These are phyloP conservation scores for Abrus precatorius DNA, from an alignment of 306 rosid species.

Conservation along the genomic window DNA sequence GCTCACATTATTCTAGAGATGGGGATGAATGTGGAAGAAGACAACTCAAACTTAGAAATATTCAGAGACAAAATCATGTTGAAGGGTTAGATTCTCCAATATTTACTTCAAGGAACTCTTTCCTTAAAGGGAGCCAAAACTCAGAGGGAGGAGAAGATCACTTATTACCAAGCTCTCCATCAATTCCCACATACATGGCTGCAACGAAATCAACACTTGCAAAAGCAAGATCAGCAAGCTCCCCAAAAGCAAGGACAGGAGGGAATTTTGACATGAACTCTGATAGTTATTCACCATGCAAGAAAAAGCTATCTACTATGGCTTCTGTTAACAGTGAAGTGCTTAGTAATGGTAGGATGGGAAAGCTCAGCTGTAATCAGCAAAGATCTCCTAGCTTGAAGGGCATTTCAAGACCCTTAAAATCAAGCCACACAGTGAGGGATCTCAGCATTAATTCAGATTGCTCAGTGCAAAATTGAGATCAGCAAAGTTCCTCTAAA, in stretches of 20 bases:
- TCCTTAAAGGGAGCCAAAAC: constrained; percentile 58
- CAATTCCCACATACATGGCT: constrained; percentile 90
- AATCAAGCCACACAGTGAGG: constrained; percentile 57
- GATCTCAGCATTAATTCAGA: constrained; percentile 72
- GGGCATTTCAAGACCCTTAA: constrained; percentile 69
- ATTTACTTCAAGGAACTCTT: constrained; percentile 53
- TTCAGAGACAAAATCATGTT: constrained; percentile 46
- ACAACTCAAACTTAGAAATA: constrained; percentile 56
- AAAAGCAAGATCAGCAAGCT: constrained; percentile 74
- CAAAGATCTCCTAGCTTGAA: constrained; percentile 84
- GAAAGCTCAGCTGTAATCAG: constrained; percentile 48
- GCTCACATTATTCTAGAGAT: constrained; percentile 54
- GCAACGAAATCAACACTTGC: constrained; percentile 92
- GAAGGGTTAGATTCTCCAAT: constrained; percentile 69
- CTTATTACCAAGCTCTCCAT: constrained; percentile 70
- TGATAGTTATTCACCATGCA: constrained; percentile 80
- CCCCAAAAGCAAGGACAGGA: constrained; percentile 69
- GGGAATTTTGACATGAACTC: constrained; percentile 61
- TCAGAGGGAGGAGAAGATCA: constrained; percentile 63
- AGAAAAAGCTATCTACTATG: constrained; percentile 64
- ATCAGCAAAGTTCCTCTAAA: constrained; percentile 50
- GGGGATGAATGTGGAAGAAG: constrained; percentile 58
- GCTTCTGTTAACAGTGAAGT: constrained; percentile 59
- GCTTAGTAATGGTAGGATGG: constrained; percentile 46
- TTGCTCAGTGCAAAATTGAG: constrained; percentile 62